phyloP scores from a whole-genome alignment of 345 rosid species.

The Microcos paniculata region DNA sequence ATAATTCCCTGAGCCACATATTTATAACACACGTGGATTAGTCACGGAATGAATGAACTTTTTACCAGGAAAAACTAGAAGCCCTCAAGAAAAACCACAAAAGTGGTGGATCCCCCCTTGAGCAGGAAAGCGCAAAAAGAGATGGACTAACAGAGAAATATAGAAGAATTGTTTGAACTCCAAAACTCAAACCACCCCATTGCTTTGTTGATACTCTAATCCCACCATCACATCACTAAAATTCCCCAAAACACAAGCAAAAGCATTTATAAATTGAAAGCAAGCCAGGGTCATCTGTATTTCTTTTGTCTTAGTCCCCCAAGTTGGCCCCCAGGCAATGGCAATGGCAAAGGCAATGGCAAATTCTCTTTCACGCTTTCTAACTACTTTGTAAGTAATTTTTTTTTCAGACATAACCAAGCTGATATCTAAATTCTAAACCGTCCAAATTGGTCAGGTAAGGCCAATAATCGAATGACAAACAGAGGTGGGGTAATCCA shows the following conservation, averaged over 20 bases:
- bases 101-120: not conserved
- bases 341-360: not conserved
- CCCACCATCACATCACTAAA: conserved; percentile 5
- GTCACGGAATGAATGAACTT: conserved; percentile 3
- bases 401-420: not conserved
- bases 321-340: not conserved
- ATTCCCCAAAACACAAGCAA: conserved; percentile 2
- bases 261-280: not conserved
- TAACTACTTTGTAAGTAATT: not conserved
- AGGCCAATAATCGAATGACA: not conserved
- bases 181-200: not conserved
- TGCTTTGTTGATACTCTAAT: not conserved
- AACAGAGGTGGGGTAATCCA: not conserved
- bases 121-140: not conserved
- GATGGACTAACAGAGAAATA: too few species aligned
- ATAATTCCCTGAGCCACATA: not conserved
- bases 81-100: not conserved
- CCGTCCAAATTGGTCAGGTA: conserved; percentile 3
- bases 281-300: not conserved
- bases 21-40: not conserved
- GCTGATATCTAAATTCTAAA: not conserved
- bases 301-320: not conserved
- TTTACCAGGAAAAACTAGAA: not conserved
- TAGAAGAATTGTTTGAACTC: not conserved
- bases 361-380: not conserved